These are phyloP conservation scores for Helenozyma baotianmanensis DNA, from an alignment of 805 yeast genomes.

Conservation along the genomic window DNA sequence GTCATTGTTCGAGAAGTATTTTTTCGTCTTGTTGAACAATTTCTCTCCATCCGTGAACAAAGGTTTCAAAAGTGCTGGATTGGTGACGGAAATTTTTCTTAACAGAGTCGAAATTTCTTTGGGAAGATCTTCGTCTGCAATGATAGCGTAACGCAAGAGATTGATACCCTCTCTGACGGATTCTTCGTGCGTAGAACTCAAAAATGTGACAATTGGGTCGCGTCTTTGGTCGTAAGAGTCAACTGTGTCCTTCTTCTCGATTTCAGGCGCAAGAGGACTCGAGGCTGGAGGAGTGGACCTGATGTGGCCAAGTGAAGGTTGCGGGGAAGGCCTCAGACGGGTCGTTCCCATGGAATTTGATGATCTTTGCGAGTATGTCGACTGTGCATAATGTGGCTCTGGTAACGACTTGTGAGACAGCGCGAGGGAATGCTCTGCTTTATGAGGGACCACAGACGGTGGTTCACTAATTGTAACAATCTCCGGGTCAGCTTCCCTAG, in stretches of 20 bases:
- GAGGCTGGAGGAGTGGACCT: neutral
- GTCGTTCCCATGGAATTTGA: neutral
- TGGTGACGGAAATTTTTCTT: slow-evolving; percentile 22
- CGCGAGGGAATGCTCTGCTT: too few relatives aligned
- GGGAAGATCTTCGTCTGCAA: slow-evolving; percentile 32
- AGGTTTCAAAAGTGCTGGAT: slow-evolving; percentile 30
- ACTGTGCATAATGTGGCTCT: slow-evolving; percentile 13
- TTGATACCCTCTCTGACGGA: slow-evolving; percentile 33
- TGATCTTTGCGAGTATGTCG: slow-evolving; percentile 10
- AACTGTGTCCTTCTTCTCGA: neutral
- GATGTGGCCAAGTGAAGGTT: too few relatives aligned
- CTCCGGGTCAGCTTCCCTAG: neutral
- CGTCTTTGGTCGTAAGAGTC: slow-evolving; percentile 17
- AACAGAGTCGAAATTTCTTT: slow-evolving; percentile 19
- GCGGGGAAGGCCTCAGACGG: too few relatives aligned
- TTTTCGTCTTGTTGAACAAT: slow-evolving; percentile 20
- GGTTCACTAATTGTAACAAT: too few relatives aligned
- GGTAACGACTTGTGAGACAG: neutral
- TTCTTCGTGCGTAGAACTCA: slow-evolving; percentile 28
- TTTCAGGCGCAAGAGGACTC: neutral
- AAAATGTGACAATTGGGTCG: slow-evolving; percentile 35
- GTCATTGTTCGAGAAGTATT: slow-evolving; percentile 28
- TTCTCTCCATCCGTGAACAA: slow-evolving; percentile 24
- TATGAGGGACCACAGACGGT: too few relatives aligned
- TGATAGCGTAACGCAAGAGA: slow-evolving; percentile 34